Evolutionary conservation across 768 basidiomycete species (phyloP).

Genomic region (Pleurotus platypus): DNA sequence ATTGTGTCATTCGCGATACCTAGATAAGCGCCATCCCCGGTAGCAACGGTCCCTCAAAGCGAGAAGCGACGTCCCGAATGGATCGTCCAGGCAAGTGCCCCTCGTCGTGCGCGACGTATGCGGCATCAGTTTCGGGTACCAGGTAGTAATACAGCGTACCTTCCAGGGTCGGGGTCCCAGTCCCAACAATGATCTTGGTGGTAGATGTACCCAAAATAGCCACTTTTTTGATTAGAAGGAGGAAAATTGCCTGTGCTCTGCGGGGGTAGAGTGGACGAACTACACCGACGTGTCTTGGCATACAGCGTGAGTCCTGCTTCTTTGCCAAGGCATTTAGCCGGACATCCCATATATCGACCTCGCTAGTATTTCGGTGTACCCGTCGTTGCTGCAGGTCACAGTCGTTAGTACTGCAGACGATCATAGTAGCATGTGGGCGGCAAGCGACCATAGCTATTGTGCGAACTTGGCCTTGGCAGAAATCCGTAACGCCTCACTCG

Average conservation of each 20-base stretch:
- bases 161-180: conserved; percentile 5
- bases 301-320: not conserved
- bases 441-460: not conserved
- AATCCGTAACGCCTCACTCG: no score
- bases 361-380: not conserved
- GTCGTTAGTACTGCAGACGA: not conserved
- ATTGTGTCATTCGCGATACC: not conserved
- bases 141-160: not conserved
- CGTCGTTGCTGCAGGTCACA: not conserved
- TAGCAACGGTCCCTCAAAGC: not conserved
- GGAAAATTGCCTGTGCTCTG: not conserved
- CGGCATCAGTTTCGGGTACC: no score
- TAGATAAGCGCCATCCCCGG: not conserved
- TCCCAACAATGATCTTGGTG: not conserved
- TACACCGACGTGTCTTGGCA: conserved; percentile 3
- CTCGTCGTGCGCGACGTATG: no score
- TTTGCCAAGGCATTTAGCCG: not conserved
- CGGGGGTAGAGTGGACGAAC: conserved; percentile 5
- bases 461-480: not conserved
- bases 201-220: conserved; percentile 2
- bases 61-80: conserved; percentile 5
- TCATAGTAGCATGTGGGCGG: not conserved
- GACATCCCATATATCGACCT: not conserved
- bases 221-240: not conserved
- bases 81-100: not conserved